Evolutionary conservation across 768 basidiomycete genomes (phyloP).

Genomic region (Lactarius pseudohatsudake): DNA sequence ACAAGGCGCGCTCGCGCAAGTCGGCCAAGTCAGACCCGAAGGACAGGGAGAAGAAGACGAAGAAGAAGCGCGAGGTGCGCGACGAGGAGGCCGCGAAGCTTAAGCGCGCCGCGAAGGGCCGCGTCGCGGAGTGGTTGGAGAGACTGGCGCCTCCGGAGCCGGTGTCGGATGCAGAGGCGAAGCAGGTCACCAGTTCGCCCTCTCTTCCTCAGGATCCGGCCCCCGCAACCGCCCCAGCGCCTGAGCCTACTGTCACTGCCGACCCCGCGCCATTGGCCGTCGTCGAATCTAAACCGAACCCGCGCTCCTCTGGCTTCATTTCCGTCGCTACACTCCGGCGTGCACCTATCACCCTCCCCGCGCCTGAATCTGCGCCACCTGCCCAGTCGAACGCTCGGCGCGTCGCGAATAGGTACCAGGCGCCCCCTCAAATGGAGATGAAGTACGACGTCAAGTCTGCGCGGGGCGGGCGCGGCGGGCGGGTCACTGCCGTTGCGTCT

Average conservation of each 20-base stretch:
- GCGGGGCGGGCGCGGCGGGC: constrained; percentile 73
- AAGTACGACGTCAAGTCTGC: constrained; percentile 76
- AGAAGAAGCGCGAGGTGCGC: constrained; percentile 28
- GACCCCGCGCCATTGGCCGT: neutral
- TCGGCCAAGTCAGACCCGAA: constrained; percentile 15
- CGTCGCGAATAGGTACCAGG: neutral
- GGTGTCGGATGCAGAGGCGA: neutral
- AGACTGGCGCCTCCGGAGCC: constrained; percentile 53
- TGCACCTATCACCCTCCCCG: constrained; percentile 12
- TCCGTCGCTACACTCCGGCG: constrained; percentile 56
- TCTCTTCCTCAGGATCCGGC: neutral
- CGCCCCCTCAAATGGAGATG: constrained; percentile 45
- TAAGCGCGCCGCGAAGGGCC: constrained; percentile 56
- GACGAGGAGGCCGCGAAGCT: constrained; percentile 42
- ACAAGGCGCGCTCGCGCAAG: constrained; percentile 26
- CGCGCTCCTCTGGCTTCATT: constrained; percentile 75
- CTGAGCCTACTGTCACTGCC: neutral
- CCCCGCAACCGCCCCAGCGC: neutral
- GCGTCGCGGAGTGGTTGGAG: constrained; percentile 79
- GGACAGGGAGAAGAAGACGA: constrained; percentile 30
- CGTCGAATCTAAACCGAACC: constrained; percentile 44
- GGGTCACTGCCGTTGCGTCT: constrained; percentile 69
- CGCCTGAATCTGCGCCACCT: neutral
- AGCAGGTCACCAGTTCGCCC: neutral
- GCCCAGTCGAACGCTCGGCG: neutral